A percentile compares a stretch with the other conserved stretches of the same genome.
Conservation (phyloP, 1,284 basidiomycete species). For the Microstroma glucosiphilum region DNA sequence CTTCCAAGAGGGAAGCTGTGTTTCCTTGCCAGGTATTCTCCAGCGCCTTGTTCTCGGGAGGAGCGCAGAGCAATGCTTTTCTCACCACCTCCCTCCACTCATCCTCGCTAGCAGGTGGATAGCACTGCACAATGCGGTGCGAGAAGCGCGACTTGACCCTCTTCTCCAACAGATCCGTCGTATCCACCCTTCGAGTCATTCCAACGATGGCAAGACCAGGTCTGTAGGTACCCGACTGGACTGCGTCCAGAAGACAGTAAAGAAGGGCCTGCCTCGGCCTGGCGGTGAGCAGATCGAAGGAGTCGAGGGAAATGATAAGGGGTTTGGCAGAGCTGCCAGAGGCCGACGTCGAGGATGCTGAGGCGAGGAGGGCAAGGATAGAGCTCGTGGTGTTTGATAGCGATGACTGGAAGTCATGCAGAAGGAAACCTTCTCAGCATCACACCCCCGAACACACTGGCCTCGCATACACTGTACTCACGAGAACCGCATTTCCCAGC, state of each 20-base stretch:
- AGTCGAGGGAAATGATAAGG: constrained; percentile 38
- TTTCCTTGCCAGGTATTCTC: constrained; percentile 20
- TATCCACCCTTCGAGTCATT: constrained; percentile 36
- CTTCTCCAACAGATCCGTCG: constrained; percentile 44
- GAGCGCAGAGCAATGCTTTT: constrained; percentile 16
- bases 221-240: constrained; percentile 41
- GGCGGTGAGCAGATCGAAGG: constrained; percentile 42
- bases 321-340: constrained; percentile 15
- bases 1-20: constrained; percentile 16
- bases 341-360: constrained; percentile 15
- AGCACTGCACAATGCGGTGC: constrained; percentile 40
- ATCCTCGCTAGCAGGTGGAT: constrained; percentile 22
- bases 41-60: background rate
- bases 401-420: constrained; percentile 13
- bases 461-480: background rate
- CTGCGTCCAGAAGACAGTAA: constrained; percentile 47
- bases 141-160: constrained; percentile 43
- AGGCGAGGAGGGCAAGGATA: constrained; percentile 36
- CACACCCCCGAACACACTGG: too few relatives aligned
- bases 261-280: constrained; percentile 44
- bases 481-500: constrained; percentile 9
- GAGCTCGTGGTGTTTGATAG: constrained; percentile 21
- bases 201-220: constrained; percentile 43
- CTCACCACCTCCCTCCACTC: constrained; percentile 25
- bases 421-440: too few relatives aligned